These are phyloP conservation scores for Barnettozyma botsteinii DNA, from an alignment of 805 yeast genomes.

Conservation along the genomic window DNA sequence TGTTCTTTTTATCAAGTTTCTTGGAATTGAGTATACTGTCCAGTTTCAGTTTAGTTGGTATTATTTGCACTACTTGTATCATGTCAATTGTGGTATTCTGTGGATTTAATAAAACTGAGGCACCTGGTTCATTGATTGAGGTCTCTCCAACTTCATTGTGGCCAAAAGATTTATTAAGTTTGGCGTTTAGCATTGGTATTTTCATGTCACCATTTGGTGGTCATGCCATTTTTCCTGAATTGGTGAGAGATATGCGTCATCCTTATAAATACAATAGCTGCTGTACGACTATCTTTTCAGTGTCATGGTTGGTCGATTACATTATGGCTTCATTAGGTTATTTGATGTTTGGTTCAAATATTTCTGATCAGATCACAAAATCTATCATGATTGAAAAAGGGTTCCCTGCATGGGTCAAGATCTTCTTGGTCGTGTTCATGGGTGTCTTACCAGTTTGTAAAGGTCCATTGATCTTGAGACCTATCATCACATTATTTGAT, in stretches of 20 bases:
- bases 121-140: constrained; percentile 52
- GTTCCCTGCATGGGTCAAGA: constrained; percentile 56
- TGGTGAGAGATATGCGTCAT: constrained; percentile 69
- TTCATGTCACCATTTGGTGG: constrained; percentile 81
- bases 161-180: constrained; percentile 32
- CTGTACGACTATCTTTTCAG: constrained; percentile 48
- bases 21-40: constrained; percentile 52
- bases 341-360: constrained; percentile 71
- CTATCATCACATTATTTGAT: constrained; percentile 61
- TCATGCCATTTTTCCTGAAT: constrained; percentile 76
- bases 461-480: constrained; percentile 68
- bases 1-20: constrained; percentile 44
- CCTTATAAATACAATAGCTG: constrained; percentile 54
- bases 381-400: constrained; percentile 60
- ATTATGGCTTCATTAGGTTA: constrained; percentile 61
- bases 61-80: constrained; percentile 46
- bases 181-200: constrained; percentile 53
- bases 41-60: constrained; percentile 49
- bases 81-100: constrained; percentile 40
- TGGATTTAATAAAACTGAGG: constrained; percentile 36
- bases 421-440: constrained; percentile 41
- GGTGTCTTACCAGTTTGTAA: constrained; percentile 74
- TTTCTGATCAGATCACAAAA: constrained; percentile 72
- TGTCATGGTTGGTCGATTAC: constrained; percentile 54
- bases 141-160: constrained; percentile 40